Conservation (phyloP, 345 rosid genomes). For the Sapria himalayana region DNA sequence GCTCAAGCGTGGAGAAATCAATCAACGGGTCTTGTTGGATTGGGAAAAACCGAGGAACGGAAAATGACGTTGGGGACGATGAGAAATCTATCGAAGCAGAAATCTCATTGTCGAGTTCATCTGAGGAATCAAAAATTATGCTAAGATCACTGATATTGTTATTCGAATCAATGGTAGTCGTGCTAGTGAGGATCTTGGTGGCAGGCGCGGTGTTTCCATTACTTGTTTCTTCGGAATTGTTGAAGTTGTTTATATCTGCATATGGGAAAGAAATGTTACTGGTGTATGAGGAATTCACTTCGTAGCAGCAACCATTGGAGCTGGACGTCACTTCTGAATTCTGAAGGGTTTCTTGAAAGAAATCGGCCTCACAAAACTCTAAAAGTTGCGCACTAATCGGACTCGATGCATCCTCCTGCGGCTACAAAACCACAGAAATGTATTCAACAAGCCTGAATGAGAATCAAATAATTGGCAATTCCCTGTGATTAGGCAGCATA, state of each 20-base stretch:
- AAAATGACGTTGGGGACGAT: constrained; percentile 32
- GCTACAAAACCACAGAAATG: constrained; percentile 7
- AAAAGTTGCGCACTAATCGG: constrained; percentile 47
- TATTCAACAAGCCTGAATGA: not conserved
- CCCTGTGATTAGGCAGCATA: constrained; percentile 8
- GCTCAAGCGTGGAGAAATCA: constrained; percentile 32
- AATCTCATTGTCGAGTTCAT: constrained; percentile 54
- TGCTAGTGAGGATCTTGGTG: constrained; percentile 8
- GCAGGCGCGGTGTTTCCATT: constrained; percentile 10
- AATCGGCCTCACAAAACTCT: constrained; percentile 39
- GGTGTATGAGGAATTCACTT: constrained; percentile 28
- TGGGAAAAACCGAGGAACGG: constrained; percentile 22
- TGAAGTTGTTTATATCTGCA: constrained; percentile 13
- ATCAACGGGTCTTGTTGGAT: constrained; percentile 31
- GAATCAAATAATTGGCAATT: not conserved
- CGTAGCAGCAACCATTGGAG: constrained; percentile 34
- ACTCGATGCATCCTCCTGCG: constrained; percentile 75
- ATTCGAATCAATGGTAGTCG: constrained; percentile 6
- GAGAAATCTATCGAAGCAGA: constrained; percentile 73
- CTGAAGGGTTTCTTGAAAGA: constrained; percentile 44
- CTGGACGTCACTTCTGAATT: constrained; percentile 44
- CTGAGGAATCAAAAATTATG: constrained; percentile 33
- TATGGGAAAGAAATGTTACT: constrained; percentile 15
- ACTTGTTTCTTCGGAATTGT: constrained; percentile 15
- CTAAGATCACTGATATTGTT: constrained; percentile 21